A percentile compares a stretch with the other conserved stretches of the same genome.
Evolutionary conservation across 306 rosid species (phyloP).

Genomic region (Sphenostylis stenocarpa): DNA sequence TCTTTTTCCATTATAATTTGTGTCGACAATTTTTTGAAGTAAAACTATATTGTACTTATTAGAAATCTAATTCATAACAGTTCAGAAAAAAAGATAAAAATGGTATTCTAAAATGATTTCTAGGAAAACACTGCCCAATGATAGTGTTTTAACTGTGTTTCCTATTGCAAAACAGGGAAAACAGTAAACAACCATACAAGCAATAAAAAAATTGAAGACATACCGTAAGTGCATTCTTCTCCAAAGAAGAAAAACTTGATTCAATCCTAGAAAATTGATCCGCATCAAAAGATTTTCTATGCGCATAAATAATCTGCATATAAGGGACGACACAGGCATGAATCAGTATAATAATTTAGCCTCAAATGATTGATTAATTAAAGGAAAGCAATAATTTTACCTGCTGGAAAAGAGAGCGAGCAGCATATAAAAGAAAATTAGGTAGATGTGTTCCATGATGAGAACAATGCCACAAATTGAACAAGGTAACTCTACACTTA

Average conservation of each 20-base stretch:
- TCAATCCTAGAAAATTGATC: slow-evolving; percentile 54
- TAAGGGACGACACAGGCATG: not conserved
- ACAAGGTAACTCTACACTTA: slow-evolving; percentile 65
- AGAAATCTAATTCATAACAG: not conserved
- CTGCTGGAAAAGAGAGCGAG: slow-evolving; percentile 77
- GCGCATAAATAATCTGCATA: slow-evolving; percentile 73
- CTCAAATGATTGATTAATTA: not conserved
- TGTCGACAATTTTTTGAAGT: not conserved
- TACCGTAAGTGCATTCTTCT: slow-evolving; percentile 43
- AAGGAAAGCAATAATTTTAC: slow-evolving; percentile 34
- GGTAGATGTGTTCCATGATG: slow-evolving; percentile 48
- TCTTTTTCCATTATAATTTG: not conserved
- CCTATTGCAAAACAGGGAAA: not conserved
- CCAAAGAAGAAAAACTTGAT: slow-evolving; percentile 45
- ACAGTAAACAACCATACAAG: not conserved
- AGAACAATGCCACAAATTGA: slow-evolving; percentile 66
- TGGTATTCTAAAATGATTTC: not conserved
- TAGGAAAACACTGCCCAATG: not conserved
- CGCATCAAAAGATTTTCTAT: slow-evolving; percentile 63
- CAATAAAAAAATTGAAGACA: not conserved
- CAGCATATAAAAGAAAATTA: slow-evolving; percentile 61
- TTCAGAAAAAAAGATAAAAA: not conserved
- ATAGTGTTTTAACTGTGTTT: not conserved
- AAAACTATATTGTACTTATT: no score
- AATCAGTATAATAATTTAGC: slow-evolving; percentile 19